phyloP scores from a whole-genome alignment of 1,139 yeast species.

The Suhomyces chickasaworum region DNA sequence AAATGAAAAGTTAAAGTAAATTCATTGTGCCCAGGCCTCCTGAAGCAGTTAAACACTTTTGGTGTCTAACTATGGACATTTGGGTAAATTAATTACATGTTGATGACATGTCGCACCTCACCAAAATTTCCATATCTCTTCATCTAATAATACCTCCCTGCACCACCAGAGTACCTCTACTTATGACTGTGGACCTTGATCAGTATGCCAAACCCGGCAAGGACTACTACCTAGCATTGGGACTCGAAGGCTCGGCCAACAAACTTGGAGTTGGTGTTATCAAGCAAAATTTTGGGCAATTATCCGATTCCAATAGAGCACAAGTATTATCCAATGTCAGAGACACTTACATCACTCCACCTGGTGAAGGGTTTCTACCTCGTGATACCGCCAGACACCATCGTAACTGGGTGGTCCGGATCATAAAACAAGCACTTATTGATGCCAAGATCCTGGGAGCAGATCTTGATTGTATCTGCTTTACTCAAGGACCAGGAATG shows the following conservation, averaged over 20 bases:
- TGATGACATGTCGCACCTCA: background rate
- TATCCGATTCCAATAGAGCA: constrained; percentile 60
- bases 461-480: constrained; percentile 88
- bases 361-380: constrained; percentile 97
- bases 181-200: constrained; percentile 41
- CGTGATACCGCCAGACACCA: constrained; percentile 97
- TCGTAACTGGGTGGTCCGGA: constrained; percentile 89
- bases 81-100: too few relatives aligned
- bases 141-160: background rate
- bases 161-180: too few relatives aligned
- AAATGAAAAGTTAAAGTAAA: too few relatives aligned
- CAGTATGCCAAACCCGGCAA: constrained; percentile 43
- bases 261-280: constrained; percentile 93
- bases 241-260: constrained; percentile 96
- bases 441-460: constrained; percentile 59
- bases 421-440: constrained; percentile 64
- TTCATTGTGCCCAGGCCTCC: too few relatives aligned
- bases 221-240: constrained; percentile 69
- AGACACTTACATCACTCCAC: constrained; percentile 94
- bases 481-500: constrained; percentile 99
- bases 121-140: background rate
- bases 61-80: too few relatives aligned
- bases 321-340: constrained; percentile 81
- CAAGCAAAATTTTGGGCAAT: constrained; percentile 61
- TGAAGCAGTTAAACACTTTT: too few relatives aligned